Conservation (phyloP, 2,329 filamentous ascomycete species). For the Huntiella decipiens region DNA sequence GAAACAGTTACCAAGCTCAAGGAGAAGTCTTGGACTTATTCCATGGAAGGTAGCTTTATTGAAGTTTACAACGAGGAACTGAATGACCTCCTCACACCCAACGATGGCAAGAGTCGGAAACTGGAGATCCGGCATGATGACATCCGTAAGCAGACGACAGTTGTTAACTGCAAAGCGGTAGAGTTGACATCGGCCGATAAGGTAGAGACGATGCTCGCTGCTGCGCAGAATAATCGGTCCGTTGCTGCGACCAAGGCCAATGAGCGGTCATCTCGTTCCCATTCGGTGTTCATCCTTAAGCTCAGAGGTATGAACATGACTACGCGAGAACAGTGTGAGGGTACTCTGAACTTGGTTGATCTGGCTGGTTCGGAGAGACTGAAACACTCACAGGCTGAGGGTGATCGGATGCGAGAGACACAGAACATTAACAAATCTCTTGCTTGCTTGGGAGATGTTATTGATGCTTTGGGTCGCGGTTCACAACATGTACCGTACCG, state of each 20-base stretch:
- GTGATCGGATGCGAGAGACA: conserved; percentile 77
- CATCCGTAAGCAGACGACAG: conserved; percentile 58
- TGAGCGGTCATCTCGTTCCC: conserved; percentile 79
- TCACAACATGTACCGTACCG: conserved; percentile 79
- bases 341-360: conserved; percentile 88
- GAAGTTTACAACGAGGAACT: conserved; percentile 98
- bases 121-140: conserved; percentile 82
- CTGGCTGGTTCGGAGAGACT: conserved; percentile 82
- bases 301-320: conserved; percentile 48
- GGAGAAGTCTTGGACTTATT: conserved; percentile 87
- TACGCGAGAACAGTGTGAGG: conserved; percentile 72
- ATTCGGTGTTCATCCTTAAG: conserved; percentile 92
- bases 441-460: conserved; percentile 83
- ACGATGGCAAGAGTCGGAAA: conserved; percentile 50
- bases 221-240: conserved; percentile 69
- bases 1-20: conserved; percentile 64
- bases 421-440: conserved; percentile 95
- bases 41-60: conserved; percentile 84
- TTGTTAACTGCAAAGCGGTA: conserved; percentile 63
- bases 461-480: conserved; percentile 73
- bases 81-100: conserved; percentile 56
- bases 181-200: conserved; percentile 59
- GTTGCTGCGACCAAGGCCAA: conserved; percentile 97
- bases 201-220: conserved; percentile 60
- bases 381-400: conserved; percentile 70